A percentile compares a stretch with the other conserved stretches of the same genome.
phyloP scores from a whole-genome alignment of 164 flowering plant species.

The Magnolia kwangsiensis region DNA sequence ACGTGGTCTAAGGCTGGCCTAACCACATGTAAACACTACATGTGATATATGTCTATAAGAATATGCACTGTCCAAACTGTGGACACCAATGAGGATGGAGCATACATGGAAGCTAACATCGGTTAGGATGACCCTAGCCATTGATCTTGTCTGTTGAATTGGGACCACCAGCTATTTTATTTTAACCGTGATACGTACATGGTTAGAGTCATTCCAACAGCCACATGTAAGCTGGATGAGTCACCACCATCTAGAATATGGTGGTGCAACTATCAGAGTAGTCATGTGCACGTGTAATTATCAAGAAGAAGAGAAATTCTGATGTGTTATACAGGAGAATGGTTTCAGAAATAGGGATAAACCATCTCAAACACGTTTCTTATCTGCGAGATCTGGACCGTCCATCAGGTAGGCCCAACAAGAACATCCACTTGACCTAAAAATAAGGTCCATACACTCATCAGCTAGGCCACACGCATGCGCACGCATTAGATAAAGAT shows the following conservation, averaged over 20 bases:
- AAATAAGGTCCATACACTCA: not conserved
- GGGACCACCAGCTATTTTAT: too few species aligned
- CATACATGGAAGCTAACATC: not conserved
- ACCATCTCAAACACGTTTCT: not conserved
- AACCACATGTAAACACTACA: not conserved
- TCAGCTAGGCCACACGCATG: not conserved
- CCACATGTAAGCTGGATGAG: too few species aligned
- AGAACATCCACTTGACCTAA: not conserved
- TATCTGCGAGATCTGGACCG: not conserved
- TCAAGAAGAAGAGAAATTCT: too few species aligned
- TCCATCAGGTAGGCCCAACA: not conserved
- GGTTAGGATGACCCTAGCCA: not conserved
- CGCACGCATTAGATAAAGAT: not conserved
- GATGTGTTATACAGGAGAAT: too few species aligned
- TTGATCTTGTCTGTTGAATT: too few species aligned
- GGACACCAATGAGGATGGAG: not conserved
- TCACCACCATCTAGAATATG: too few species aligned
- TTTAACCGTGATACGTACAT: too few species aligned
- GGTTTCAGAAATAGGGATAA: too few species aligned
- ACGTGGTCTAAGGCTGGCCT: not conserved
- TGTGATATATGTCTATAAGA: not conserved
- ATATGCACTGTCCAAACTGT: not conserved
- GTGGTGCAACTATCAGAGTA: too few species aligned
- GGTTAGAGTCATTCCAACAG: too few species aligned
- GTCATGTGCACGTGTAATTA: too few species aligned